Percentiles rank a stretch among this genome's conserved stretches.
Evolutionary conservation across 2,329 filamentous ascomycete genomes (phyloP).

Genomic region (Trichoderma simmonsii): DNA sequence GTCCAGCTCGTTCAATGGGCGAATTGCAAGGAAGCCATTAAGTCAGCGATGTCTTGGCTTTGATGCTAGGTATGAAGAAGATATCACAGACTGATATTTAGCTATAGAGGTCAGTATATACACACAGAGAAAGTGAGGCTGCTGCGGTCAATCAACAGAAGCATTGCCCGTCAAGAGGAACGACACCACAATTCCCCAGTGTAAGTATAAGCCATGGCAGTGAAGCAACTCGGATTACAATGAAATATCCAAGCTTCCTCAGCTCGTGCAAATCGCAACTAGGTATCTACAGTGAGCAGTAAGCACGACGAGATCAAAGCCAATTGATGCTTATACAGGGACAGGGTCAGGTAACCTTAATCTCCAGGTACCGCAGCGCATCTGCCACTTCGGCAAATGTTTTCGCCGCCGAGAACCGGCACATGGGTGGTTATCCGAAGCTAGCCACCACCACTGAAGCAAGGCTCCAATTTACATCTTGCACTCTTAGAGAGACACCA

Average conservation of each 20-base stretch:
- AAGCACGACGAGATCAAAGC: neutral
- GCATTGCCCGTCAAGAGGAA: neutral
- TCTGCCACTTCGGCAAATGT: slow-evolving; percentile 7
- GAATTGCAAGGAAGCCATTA: neutral
- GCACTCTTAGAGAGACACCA: neutral
- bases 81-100: neutral
- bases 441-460: slow-evolving; percentile 18
- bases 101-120: neutral
- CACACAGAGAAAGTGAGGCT: neutral
- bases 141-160: neutral
- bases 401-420: slow-evolving; percentile 13
- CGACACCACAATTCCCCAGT: neutral
- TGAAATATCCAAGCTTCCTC: neutral
- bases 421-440: slow-evolving; percentile 3
- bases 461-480: slow-evolving; percentile 3
- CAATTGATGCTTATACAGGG: neutral
- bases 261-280: neutral
- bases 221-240: neutral
- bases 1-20: neutral
- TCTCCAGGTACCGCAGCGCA: neutral
- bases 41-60: neutral
- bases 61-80: neutral
- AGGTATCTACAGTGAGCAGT: neutral
- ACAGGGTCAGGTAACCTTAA: neutral
- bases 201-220: neutral